Percentiles rank a stretch among this genome's conserved stretches.
These are phyloP conservation scores for Apiotrichum brassicae DNA, from an alignment of 1,284 basidiomycete species.

Conservation along the genomic window DNA sequence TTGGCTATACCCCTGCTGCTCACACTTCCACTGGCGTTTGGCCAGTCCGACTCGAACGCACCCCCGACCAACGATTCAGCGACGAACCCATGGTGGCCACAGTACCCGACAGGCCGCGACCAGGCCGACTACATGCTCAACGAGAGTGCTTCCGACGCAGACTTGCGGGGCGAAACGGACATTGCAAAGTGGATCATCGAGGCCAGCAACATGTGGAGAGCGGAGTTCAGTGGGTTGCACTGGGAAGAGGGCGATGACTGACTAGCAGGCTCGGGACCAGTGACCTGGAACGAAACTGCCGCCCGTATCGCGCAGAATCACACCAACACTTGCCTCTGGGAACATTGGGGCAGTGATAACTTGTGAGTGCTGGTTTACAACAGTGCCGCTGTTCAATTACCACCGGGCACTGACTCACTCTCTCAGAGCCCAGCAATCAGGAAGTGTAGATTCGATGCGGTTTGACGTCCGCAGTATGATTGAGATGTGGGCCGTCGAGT, in stretches of 20 bases:
- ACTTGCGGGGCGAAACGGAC: constrained; percentile 8
- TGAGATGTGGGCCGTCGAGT: constrained; percentile 16
- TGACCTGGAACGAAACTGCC: constrained; percentile 13
- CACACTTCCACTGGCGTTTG: neutral
- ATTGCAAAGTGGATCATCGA: constrained; percentile 11
- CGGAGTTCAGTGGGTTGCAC: constrained; percentile 11
- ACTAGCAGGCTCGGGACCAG: constrained; percentile 5
- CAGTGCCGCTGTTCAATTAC: neutral
- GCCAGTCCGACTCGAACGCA: neutral
- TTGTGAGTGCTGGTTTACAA: neutral
- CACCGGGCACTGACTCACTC: no score
- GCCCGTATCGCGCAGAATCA: constrained; percentile 10
- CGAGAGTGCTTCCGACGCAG: constrained; percentile 1
- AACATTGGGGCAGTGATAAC: constrained; percentile 19
- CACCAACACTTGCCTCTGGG: constrained; percentile 12
- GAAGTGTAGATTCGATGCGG: neutral
- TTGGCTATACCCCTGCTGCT: neutral
- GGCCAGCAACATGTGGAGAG: constrained; percentile 10
- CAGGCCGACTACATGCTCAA: constrained; percentile 7
- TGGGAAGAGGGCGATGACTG: neutral
- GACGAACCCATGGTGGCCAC: constrained; percentile 14
- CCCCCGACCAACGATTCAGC: constrained; percentile 10
- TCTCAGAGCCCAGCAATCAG: constrained; percentile 4
- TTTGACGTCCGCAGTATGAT: constrained; percentile 15
- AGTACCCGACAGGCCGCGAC: constrained; percentile 5